Evolutionary conservation across 2,329 filamentous ascomycete genomes (phyloP), one percentile per base, ranked within the genome.

Genomic region (Purpureocillium takamizusanense): DNA sequence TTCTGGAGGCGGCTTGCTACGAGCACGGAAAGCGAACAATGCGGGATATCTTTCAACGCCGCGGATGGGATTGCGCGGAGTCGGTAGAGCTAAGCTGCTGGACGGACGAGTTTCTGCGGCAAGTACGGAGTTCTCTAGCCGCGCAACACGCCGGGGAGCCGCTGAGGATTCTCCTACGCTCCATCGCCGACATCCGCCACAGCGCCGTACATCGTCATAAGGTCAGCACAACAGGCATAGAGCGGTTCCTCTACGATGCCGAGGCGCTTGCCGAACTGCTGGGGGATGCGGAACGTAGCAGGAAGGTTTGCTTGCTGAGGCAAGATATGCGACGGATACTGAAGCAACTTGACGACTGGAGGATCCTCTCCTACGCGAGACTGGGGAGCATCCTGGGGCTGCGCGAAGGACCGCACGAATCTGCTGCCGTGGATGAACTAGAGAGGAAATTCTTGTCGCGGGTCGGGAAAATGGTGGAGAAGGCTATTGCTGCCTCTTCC

Each of bases 111-210:
- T 29, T 42, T 14, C 18, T 13, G 21, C 36, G 21, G 23, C 32
- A 39, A 4, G 25, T n/a, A n/a, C n/a, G 17, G 12, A 29, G n/a
- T 34, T 35, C 16, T 17, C 12, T 13, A n/a, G 33, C 9, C 14
- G 28, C 23, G 9, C 9, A 27, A 21, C 9, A 10, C 25, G 7
- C 23, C n/a, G 17, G 17, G 13, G 17, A 18, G n/a, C 29, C 36
- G 17, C 32, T 34, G 9, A 28, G 25, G 4, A 12, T 21, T 11
- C 28, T 39, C 13, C 32, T 42, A 21, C 30, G 23, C 17, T 39
- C 37, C 15, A 18, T 42, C 8, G 30, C 41, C 16, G 39, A 39
- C n/a, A 37, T 42, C 16, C 41, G 41, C 15, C 37, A 42, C 30
- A 34, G 30, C 21, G 41, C 41, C 4, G 41, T 42, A 9, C 41